Conservation (phyloP, 2,329 filamentous ascomycete genomes). For the Colletotrichum viniferum region DNA sequence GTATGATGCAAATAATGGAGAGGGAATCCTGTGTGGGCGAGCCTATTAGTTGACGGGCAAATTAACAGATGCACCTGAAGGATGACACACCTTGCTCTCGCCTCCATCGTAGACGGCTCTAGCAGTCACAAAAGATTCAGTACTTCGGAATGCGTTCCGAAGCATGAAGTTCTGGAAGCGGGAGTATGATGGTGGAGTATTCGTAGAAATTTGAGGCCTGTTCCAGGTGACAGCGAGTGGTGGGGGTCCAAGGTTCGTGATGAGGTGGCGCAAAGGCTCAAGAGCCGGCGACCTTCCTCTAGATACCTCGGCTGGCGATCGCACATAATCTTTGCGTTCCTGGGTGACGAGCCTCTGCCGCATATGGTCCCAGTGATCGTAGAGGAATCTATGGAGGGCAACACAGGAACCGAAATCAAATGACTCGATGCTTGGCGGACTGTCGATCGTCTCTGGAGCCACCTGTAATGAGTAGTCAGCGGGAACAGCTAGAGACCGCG, state of each 20-base stretch:
- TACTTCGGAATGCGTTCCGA: conserved; percentile 68
- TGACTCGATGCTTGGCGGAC: conserved; percentile 48
- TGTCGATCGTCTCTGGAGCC: conserved; percentile 51
- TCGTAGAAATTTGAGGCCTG: conserved; percentile 66
- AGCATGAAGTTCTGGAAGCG: conserved; percentile 77
- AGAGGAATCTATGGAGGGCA: conserved; percentile 70
- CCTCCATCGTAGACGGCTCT: conserved; percentile 73
- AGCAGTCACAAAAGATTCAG: conserved; percentile 67
- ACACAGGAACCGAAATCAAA: conserved; percentile 77
- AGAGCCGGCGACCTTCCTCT: conserved; percentile 61
- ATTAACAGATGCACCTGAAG: background rate
- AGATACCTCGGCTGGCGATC: conserved; percentile 57
- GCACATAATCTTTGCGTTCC: conserved; percentile 61
- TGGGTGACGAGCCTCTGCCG: conserved; percentile 66
- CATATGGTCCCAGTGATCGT: conserved; percentile 75
- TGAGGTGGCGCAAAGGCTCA: conserved; percentile 64
- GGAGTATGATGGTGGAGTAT: conserved; percentile 68
- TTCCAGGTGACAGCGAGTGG: conserved; percentile 74
- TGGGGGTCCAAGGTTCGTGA: conserved; percentile 70
- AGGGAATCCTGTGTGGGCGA: conserved; percentile 58
- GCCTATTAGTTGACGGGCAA: background rate
- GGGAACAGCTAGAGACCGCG: background rate
- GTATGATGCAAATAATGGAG: conserved; percentile 71
- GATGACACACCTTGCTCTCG: conserved; percentile 62
- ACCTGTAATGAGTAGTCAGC: conserved; percentile 36